Evolutionary conservation across 495 filamentous ascomycete species (phyloP).

Genomic region (Hypoxylon lienhwacheense): DNA sequence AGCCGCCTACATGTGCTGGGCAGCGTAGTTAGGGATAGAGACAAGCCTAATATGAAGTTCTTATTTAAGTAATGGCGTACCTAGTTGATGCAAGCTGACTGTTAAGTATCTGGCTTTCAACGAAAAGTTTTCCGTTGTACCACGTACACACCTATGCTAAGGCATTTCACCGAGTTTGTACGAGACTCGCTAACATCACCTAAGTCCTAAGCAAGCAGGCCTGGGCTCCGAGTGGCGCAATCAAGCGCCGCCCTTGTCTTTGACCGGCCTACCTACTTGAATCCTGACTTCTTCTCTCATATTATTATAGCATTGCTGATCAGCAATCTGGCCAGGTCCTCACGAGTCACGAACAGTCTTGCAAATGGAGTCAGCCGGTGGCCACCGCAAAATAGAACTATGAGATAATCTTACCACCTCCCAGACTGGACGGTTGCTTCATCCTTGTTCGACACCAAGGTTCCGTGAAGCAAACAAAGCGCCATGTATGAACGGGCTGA

Average conservation of each 20-base stretch:
- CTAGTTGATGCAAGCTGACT: slow-evolving; percentile 10
- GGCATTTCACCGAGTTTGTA: slow-evolving; percentile 1
- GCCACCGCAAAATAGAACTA: not conserved
- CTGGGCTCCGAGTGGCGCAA: slow-evolving; percentile 20
- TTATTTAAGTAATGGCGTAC: slow-evolving; percentile 15
- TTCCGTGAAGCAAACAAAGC: slow-evolving; percentile 9
- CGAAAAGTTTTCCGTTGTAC: slow-evolving; percentile 6
- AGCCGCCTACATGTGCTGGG: not conserved
- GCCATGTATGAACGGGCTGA: slow-evolving; percentile 34
- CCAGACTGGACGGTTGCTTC: not conserved
- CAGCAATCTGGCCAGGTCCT: not conserved
- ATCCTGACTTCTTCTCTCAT: slow-evolving; percentile 7
- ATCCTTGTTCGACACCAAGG: slow-evolving; percentile 7
- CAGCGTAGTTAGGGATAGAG: slow-evolving; percentile 10
- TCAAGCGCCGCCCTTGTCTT: not conserved
- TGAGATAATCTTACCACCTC: slow-evolving; percentile 1
- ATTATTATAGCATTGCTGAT: not conserved
- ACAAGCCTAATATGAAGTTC: slow-evolving; percentile 9
- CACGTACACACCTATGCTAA: not conserved
- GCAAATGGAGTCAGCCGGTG: not conserved
- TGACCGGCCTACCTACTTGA: slow-evolving; percentile 16
- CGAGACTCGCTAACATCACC: slow-evolving; percentile 5
- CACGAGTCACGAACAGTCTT: not conserved
- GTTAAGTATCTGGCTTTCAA: not conserved
- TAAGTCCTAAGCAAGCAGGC: not conserved